Evolutionary conservation across 2,329 filamentous ascomycete species (phyloP), one percentile per base, ranked within the genome.

Genomic region (Talaromyces islandicus): DNA sequence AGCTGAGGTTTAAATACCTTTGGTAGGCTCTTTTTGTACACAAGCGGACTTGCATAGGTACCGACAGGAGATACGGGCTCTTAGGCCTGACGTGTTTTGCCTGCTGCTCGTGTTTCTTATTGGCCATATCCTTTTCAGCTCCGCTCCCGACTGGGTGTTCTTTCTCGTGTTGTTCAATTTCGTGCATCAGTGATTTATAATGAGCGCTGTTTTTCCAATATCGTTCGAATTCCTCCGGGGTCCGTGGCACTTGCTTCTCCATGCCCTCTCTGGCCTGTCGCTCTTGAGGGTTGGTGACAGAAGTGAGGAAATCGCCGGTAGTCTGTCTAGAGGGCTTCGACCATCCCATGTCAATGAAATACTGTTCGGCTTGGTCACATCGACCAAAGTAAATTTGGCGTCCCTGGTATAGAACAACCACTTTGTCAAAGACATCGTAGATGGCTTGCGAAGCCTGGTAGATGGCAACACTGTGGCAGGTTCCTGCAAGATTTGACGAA

Each of bases 1-100:
- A 10, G 25, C 30, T 52, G 14, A 29, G 11, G 17, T 7, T 52
- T 10, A 17, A 52, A 52, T 55, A 61, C 59, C 59, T 61, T 54
- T 61, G 59, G 24, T 61, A 61, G 19, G 59, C 59, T 32, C 59
- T 35, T 35, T 61, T 61, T 9, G 56, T 58, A 61, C 59, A 61
- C n/a, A 97, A 84, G 64, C 83, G 75, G 63, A 96, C 75, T 72
- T 97, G 92, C 77, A 93, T 88, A 2, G 65, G 61, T 66, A 88
- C 89, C 0, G 90, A 92, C 43, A 96, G 81, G 1, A 90, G 92
- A 74, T 88, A 96, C 0, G 92, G 91, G 63, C 69, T 75, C 51
- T 71, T 71, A 29, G 67, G 70, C 25, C 69, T 68, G 38, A 70
- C 71, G 63, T 74, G 74, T 60, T 76, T 75, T 56, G 70, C 75